These are phyloP conservation scores for Lecanoromycetidae sp. DNA, from an alignment of 2,329 filamentous ascomycete species.

Conservation along the genomic window DNA sequence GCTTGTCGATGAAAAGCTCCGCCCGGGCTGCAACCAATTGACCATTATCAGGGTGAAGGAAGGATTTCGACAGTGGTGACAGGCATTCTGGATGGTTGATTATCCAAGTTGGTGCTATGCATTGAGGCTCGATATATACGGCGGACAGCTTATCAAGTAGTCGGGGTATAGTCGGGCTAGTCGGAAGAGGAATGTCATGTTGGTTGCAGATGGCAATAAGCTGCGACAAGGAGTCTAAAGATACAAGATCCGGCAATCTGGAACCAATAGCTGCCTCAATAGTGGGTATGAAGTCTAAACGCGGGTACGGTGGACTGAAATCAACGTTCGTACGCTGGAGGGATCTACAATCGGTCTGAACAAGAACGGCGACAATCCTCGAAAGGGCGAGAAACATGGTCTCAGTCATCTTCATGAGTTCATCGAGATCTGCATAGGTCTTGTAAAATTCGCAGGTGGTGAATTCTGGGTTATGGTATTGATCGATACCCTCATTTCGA, in stretches of 20 bases:
- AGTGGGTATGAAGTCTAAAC: constrained; percentile 70
- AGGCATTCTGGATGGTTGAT: constrained; percentile 81
- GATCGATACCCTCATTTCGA: constrained; percentile 83
- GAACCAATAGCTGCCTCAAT: constrained; percentile 58
- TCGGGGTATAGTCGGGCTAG: constrained; percentile 46
- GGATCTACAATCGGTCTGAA: constrained; percentile 37
- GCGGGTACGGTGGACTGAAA: constrained; percentile 47
- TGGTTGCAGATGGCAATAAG: constrained; percentile 45
- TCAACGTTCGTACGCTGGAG: constrained; percentile 39
- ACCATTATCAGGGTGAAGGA: constrained; percentile 49
- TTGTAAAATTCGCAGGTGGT: constrained; percentile 96
- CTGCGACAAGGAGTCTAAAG: constrained; percentile 44
- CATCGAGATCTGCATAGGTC: constrained; percentile 63
- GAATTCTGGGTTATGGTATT: constrained; percentile 93
- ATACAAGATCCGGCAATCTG: constrained; percentile 50
- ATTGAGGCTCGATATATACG: constrained; percentile 66
- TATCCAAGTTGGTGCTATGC: constrained; percentile 64
- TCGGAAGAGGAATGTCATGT: constrained; percentile 38
- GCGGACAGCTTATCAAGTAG: constrained; percentile 74
- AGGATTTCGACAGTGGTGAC: constrained; percentile 83
- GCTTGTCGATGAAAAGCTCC: constrained; percentile 69
- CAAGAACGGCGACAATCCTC: constrained; percentile 37
- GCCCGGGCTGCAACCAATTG: constrained; percentile 71
- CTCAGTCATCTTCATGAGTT: constrained; percentile 67
- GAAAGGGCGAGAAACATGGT: constrained; percentile 52